Evolutionary conservation across 495 filamentous ascomycete species (phyloP), one percentile per base, ranked within the genome.

Genomic region (Aspergillus steynii): DNA sequence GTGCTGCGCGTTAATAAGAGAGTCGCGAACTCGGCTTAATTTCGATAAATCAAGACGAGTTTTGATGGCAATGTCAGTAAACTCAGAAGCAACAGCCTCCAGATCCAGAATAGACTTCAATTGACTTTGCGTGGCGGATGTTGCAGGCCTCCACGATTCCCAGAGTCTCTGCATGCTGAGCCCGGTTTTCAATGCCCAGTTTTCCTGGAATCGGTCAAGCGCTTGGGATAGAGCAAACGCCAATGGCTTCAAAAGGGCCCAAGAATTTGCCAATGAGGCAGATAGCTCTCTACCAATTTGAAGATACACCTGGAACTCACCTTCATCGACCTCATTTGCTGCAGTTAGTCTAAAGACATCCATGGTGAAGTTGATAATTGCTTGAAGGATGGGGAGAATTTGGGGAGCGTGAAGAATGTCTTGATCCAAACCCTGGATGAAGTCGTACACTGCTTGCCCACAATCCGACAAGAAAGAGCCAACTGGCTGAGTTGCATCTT

Each of bases 91-190:
- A n/a, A 95, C 82, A 3, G 71, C 70, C 69, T 94, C 88, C 66
- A 96, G 71, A 15, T 84, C 75, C 10, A 84, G 61, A 14, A 88
- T 71, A 6, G 82, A 76, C 12, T 74, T 59, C 50, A 90, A 71
- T 37, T 83, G 80, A 5, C 67, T 54, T 32, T 84, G 73, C 28
- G 82, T 83, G 26, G 75, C 68, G 28, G 86, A 80, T 4, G 90
- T 85, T 5, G 79, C 75, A 12, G 93, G 92, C 64, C 86, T 82
- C 64, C 94, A 85, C 0, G 73, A 63, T 45, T 82, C 81, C 95
- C 95, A 99, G 1, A 98, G 79, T 29, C 73, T 74, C 68, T 96
- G 91, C 91, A 98, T 96, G 61, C 85, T 87, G 20, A 92, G 80
- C 2, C 93, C 93, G 2, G 86, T 93, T 0, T 78, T 84, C 6